A percentile compares a stretch with the other conserved stretches of the same genome.
phyloP scores from a whole-genome alignment of 192 early-diverging fungal genomes.

The Coemansia sp. region DNA sequence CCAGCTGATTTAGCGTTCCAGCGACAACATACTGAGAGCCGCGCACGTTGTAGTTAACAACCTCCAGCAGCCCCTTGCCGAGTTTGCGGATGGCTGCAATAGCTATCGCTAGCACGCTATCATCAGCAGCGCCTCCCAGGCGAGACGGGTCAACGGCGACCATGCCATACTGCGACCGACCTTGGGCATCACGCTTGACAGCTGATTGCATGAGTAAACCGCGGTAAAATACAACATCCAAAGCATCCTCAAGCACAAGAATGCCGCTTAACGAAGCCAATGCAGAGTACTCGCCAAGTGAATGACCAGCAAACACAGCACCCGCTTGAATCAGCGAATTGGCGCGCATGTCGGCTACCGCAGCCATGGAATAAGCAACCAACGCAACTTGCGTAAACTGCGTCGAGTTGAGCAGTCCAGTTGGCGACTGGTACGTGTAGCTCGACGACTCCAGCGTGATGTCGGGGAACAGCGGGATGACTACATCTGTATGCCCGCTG shows the following conservation, averaged over 20 bases:
- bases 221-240: slow-evolving; percentile 93
- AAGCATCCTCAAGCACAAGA: slow-evolving; percentile 75
- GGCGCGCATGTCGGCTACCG: slow-evolving; percentile 84
- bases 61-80: slow-evolving; percentile 74
- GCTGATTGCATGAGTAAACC: slow-evolving; percentile 97
- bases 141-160: slow-evolving; percentile 89
- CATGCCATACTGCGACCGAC: slow-evolving; percentile 93
- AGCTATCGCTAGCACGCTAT: slow-evolving; percentile 68
- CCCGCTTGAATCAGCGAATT: slow-evolving; percentile 80
- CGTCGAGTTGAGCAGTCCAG: slow-evolving; percentile 85
- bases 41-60: slow-evolving; percentile 96
- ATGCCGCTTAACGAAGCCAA: slow-evolving; percentile 81
- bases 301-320: slow-evolving; percentile 90
- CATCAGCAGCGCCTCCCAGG: slow-evolving; percentile 72
- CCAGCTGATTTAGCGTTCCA: slow-evolving; percentile 76
- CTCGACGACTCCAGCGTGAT: slow-evolving; percentile 71
- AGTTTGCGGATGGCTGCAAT: slow-evolving; percentile 77
- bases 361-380: slow-evolving; percentile 83
- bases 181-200: slow-evolving; percentile 74
- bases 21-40: slow-evolving; percentile 94
- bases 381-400: slow-evolving; percentile 93
- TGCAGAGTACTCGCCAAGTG: slow-evolving; percentile 91
- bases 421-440: slow-evolving; percentile 82
- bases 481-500: background rate
- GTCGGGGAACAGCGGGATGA: slow-evolving; percentile 19